Percentiles rank a stretch among this genome's conserved stretches.
Conservation (phyloP, 192 early-diverging fungal species). For the Mortierella claussenii region DNA sequence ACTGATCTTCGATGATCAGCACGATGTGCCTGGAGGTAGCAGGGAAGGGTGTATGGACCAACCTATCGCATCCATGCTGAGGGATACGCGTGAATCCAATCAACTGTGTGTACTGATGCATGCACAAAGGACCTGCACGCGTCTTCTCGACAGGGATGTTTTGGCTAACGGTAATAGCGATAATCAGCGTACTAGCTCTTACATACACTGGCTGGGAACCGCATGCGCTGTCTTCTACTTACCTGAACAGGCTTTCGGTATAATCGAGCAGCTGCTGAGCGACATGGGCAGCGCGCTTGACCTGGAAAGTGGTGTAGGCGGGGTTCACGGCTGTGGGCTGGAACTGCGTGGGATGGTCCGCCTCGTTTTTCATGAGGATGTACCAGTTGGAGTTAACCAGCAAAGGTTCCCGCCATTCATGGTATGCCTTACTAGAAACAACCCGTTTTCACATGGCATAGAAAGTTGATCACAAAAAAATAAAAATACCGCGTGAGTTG, state of each 20-base stretch:
- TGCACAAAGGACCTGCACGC: conserved; percentile 75
- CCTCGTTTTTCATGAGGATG: conserved; percentile 74
- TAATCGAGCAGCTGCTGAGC: conserved; percentile 74
- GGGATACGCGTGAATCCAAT: conserved; percentile 90
- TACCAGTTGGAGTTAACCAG: conserved; percentile 94
- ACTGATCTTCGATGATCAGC: conserved; percentile 79
- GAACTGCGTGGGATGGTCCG: conserved; percentile 59
- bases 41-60: conserved; percentile 63
- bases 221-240: too few species aligned
- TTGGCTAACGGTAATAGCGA: conserved; percentile 35
- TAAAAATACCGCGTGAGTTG: too few species aligned
- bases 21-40: conserved; percentile 67
- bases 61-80: conserved; percentile 75
- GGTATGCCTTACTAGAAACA: conserved; percentile 67
- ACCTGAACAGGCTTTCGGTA: conserved; percentile 79
- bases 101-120: conserved; percentile 85
- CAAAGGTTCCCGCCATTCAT: conserved; percentile 82
- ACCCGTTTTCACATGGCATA: too few species aligned
- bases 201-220: too few species aligned
- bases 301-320: conserved; percentile 79
- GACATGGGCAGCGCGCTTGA: conserved; percentile 82
- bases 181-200: background rate
- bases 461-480: too few species aligned
- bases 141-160: conserved; percentile 74
- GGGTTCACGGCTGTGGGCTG: conserved; percentile 49